phyloP scores from a whole-genome alignment of 805 yeast genomes.

The Kuraishia hungarica region DNA sequence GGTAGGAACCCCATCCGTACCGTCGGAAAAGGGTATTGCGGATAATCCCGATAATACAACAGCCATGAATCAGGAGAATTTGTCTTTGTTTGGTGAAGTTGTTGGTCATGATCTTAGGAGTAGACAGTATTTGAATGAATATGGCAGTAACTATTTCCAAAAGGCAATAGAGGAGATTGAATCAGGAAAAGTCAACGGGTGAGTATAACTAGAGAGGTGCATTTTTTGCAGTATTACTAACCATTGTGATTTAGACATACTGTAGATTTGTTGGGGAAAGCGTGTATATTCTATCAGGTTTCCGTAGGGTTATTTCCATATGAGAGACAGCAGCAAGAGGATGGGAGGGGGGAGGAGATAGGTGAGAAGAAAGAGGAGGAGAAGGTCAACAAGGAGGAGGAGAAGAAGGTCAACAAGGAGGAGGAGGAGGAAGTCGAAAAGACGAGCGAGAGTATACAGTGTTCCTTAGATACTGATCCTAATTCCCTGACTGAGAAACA shows the following conservation, averaged over 20 bases:
- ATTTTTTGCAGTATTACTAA: background rate
- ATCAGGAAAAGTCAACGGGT: slow-evolving; percentile 6
- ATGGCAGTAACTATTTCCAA: slow-evolving; percentile 8
- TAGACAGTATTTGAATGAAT: slow-evolving; percentile 9
- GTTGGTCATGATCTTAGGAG: slow-evolving; percentile 7
- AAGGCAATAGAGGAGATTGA: slow-evolving; percentile 7
- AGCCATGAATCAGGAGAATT: background rate
- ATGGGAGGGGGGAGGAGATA: background rate
- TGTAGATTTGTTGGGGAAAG: slow-evolving; percentile 9
- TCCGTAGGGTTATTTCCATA: slow-evolving; percentile 8
- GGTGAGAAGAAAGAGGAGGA: background rate
- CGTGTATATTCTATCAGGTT: slow-evolving; percentile 9
- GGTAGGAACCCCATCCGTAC: too few relatives aligned
- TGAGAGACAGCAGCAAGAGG: slow-evolving; percentile 3
- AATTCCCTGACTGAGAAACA: background rate
- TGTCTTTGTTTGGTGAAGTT: slow-evolving; percentile 4
- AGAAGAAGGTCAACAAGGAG: slow-evolving; percentile 1
- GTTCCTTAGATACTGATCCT: too few relatives aligned
- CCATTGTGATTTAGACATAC: slow-evolving; percentile 1
- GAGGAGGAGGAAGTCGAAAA: slow-evolving; percentile 3
- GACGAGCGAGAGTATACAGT: slow-evolving; percentile 2
- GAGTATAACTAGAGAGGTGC: background rate
- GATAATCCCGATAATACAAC: too few relatives aligned
- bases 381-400: slow-evolving; percentile 1
- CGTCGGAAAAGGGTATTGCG: too few relatives aligned